Evolutionary conservation across 257 asterid species (phyloP), one percentile per base, ranked within the genome.

Genomic region (Paraleonurus japonicus): DNA sequence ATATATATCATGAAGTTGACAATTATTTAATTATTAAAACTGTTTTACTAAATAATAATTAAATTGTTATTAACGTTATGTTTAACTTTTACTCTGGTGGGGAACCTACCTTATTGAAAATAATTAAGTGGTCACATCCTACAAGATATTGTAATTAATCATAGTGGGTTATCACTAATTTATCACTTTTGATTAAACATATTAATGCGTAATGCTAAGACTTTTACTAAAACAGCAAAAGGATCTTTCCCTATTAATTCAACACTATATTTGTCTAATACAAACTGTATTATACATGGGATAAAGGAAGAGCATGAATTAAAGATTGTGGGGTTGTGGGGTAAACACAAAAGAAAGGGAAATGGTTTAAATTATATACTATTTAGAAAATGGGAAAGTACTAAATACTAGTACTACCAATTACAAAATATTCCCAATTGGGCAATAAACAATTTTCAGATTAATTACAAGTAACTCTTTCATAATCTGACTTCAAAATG

Each of bases 141-240:
- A 63, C 43, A 80, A 75, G 71, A 74, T 73, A 73, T 81, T 57
- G 12, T 72, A 26, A 47, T 9, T 78, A 67, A 57, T 66, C 58
- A 20, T 73, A 70, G 78, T 65, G 77, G 80, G 75, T 70, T 65
- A 65, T 65, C 75, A 60, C 73, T 35, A 30, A 58, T 64, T 73
- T 30, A 53, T 65, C 62, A 57, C 75, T 51, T 67, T 53, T 63
- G 43, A 50, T 51, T 61, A 74, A 67, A 60, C 43, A 22, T 37
- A 26, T 43, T 60, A 60, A 59, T 69, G 55, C 16, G 60, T 53
- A 19, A 69, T 73, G 76, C 63, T 27, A 11, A 15, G 39, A 39
- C 59, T 48, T 37, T 75, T 71, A n/a, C 78, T 61, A 58, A 4
- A 71, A 16, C 33, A 3, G 58, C 3, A 35, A 72, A 72, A 69